phyloP scores from a whole-genome alignment of 2,329 filamentous ascomycete species.

The Phaeosphaeria sp. region DNA sequence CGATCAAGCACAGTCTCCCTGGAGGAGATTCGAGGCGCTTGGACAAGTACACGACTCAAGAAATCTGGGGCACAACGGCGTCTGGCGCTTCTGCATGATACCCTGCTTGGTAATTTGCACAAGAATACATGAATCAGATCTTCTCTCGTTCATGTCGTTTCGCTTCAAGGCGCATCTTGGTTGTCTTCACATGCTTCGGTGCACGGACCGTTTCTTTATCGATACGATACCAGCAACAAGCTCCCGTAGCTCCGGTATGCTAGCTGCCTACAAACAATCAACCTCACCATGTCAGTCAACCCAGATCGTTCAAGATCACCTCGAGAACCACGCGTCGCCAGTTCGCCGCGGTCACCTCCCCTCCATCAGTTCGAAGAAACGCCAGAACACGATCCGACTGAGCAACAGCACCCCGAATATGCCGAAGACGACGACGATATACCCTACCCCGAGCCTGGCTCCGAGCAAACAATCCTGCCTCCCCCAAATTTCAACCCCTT shows the following conservation, averaged over 20 bases:
- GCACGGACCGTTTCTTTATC: constrained; percentile 31
- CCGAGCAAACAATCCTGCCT: constrained; percentile 46
- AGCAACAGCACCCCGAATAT: constrained; percentile 34
- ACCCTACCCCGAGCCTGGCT: constrained; percentile 42
- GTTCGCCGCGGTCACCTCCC: constrained; percentile 35
- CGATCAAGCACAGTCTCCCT: too few species aligned
- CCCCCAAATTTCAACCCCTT: constrained; percentile 73
- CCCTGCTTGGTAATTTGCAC: too few species aligned
- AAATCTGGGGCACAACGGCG: too few species aligned
- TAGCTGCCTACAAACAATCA: constrained; percentile 20
- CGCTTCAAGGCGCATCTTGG: too few species aligned
- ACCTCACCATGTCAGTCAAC: constrained; percentile 38
- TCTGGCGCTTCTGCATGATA: too few species aligned
- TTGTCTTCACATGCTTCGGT: constrained; percentile 16
- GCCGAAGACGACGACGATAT: constrained; percentile 36
- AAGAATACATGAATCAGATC: too few species aligned
- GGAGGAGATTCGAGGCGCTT: too few species aligned
- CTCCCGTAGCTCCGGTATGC: constrained; percentile 28
- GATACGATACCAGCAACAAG: constrained; percentile 22
- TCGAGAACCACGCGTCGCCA: constrained; percentile 20
- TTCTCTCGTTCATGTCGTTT: too few species aligned
- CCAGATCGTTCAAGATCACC: constrained; percentile 25
- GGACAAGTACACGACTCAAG: too few species aligned
- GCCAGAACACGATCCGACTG: constrained; percentile 25
- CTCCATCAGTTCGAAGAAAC: constrained; percentile 32